Conservation (phyloP, 306 rosid species). For the Senna siamea region DNA sequence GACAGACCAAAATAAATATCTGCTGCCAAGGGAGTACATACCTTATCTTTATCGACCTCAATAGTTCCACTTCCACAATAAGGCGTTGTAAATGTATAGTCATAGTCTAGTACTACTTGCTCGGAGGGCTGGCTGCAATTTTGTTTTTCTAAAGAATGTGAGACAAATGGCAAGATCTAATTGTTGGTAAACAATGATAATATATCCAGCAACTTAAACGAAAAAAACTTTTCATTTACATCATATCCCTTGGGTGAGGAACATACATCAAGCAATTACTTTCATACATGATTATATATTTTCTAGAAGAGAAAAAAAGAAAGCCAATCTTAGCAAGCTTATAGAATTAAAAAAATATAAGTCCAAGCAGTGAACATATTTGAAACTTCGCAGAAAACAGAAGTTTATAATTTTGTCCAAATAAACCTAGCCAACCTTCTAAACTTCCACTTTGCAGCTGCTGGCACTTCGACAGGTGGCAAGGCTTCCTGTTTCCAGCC, state of each 20-base stretch:
- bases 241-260: neutral
- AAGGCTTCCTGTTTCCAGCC: constrained; percentile 97
- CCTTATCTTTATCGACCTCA: constrained; percentile 61
- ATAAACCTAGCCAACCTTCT: constrained; percentile 54
- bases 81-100: constrained; percentile 94
- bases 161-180: constrained; percentile 38
- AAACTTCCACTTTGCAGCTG: constrained; percentile 97
- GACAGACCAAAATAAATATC: neutral
- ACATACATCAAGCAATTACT: constrained; percentile 5
- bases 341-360: constrained; percentile 16
- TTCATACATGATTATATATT: constrained; percentile 6
- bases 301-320: constrained; percentile 18
- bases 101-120: constrained; percentile 89
- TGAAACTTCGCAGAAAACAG: neutral
- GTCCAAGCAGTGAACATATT: neutral
- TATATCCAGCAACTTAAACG: constrained; percentile 2
- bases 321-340: neutral
- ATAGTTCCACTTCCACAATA: constrained; percentile 79
- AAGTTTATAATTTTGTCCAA: constrained; percentile 15
- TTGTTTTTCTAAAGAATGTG: constrained; percentile 35
- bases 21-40: constrained; percentile 38
- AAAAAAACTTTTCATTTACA: constrained; percentile 26
- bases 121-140: constrained; percentile 86
- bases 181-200: constrained; percentile 13
- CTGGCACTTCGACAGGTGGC: constrained; percentile 98